Percentiles rank a stretch among this genome's conserved stretches.
Conservation (phyloP, 257 asterid species). For the Lycium ferocissimum region DNA sequence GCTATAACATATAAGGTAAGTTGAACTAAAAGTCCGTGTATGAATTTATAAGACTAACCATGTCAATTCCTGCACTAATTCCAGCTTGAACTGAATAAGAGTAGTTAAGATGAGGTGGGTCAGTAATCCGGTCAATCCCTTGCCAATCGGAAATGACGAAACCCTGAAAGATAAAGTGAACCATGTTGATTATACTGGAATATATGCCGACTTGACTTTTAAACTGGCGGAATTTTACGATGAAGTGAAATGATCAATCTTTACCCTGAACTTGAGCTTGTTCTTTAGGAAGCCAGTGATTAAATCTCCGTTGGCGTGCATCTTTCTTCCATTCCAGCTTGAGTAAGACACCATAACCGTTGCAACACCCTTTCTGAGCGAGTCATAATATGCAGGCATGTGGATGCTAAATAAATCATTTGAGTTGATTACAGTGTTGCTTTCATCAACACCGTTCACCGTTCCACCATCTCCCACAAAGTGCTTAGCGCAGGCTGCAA, state of each 20-base stretch:
- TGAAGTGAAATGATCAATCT: not conserved
- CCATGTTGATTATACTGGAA: not conserved
- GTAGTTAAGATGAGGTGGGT: slow-evolving; percentile 77
- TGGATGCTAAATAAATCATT: slow-evolving; percentile 59
- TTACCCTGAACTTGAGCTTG: slow-evolving; percentile 71
- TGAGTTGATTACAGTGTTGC: slow-evolving; percentile 57
- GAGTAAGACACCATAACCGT: slow-evolving; percentile 80
- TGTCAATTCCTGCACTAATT: slow-evolving; percentile 80
- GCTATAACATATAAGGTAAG: not conserved
- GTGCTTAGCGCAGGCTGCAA: slow-evolving; percentile 76
- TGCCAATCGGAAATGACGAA: slow-evolving; percentile 89
- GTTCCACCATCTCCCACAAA: slow-evolving; percentile 88
- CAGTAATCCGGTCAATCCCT: slow-evolving; percentile 79
- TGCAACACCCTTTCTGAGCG: slow-evolving; percentile 66
- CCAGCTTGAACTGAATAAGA: slow-evolving; percentile 86
- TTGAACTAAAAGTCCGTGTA: not conserved
- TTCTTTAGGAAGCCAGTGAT: slow-evolving; percentile 63
- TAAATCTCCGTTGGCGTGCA: slow-evolving; percentile 61
- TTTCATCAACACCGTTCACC: slow-evolving; percentile 56
- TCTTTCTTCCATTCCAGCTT: slow-evolving; percentile 66
- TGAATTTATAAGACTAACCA: slow-evolving; percentile 53
- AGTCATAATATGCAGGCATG: slow-evolving; percentile 71
- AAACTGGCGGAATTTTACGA: not conserved
- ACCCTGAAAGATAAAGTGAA: slow-evolving; percentile 62
- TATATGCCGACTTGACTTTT: not conserved